phyloP scores from a whole-genome alignment of 345 rosid species.

The Trapa incisa region DNA sequence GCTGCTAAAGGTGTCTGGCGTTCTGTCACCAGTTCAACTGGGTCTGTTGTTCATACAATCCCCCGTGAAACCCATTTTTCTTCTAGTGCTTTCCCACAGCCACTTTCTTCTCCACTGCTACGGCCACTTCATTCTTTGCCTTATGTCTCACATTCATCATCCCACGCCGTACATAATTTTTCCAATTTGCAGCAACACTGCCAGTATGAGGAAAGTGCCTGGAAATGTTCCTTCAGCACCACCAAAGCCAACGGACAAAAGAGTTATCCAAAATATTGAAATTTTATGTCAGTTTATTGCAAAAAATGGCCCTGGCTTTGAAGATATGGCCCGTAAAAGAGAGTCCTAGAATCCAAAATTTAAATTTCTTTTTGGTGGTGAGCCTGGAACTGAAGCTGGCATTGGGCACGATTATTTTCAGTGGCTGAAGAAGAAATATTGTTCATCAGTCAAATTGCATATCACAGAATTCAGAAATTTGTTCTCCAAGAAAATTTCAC shows the following conservation, averaged over 20 bases:
- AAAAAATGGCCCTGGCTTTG: constrained; percentile 27
- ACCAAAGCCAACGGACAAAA: constrained; percentile 27
- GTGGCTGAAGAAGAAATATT: constrained; percentile 26
- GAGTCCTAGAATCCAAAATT: constrained; percentile 24
- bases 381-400: constrained; percentile 31
- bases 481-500: constrained; percentile 5
- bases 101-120: constrained; percentile 15
- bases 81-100: constrained; percentile 11
- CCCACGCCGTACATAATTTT: constrained; percentile 9
- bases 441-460: constrained; percentile 10
- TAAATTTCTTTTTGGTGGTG: constrained; percentile 28
- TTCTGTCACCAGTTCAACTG: constrained; percentile 15
- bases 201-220: neutral
- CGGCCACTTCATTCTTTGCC: constrained; percentile 22
- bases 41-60: constrained; percentile 18
- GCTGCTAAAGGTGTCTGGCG: constrained; percentile 15
- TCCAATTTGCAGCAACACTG: constrained; percentile 12
- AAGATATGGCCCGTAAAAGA: constrained; percentile 19
- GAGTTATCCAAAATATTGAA: constrained; percentile 22
- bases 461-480: constrained; percentile 13
- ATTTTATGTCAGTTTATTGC: constrained; percentile 25
- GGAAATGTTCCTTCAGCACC: constrained; percentile 20
- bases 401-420: constrained; percentile 24
- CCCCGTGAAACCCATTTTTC: constrained; percentile 13
- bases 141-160: constrained; percentile 12